Percentiles rank a stretch among this genome's conserved stretches.
Evolutionary conservation across 2,329 filamentous ascomycete genomes (phyloP).

Genomic region (Fulvia fulva): DNA sequence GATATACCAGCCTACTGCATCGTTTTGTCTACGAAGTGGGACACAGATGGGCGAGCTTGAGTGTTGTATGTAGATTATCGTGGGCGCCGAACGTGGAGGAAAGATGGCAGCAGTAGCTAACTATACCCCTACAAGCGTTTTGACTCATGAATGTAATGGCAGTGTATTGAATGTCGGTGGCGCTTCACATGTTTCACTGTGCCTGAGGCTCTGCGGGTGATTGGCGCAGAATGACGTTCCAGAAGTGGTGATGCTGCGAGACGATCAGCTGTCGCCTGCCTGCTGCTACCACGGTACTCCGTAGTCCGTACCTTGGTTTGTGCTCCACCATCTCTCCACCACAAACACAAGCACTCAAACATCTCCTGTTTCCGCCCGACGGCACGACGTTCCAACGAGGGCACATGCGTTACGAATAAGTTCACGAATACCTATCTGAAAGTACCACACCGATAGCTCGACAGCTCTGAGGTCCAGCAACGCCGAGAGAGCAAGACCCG

Average conservation of each 20-base stretch:
- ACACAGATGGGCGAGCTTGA: slow-evolving; percentile 11
- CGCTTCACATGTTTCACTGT: background rate
- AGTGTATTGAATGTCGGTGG: background rate
- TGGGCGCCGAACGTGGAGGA: background rate
- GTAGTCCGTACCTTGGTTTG: background rate
- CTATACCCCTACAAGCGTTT: slow-evolving; percentile 1
- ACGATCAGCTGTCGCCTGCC: background rate
- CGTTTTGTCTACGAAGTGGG: slow-evolving; percentile 3
- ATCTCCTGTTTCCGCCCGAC: background rate
- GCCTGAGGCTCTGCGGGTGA: slow-evolving; percentile 1
- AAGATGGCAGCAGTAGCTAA: background rate
- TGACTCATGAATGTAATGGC: background rate
- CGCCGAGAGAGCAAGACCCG: background rate
- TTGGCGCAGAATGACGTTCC: background rate
- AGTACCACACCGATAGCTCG: background rate
- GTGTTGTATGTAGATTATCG: slow-evolving; percentile 10
- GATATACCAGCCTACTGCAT: slow-evolving; percentile 19
- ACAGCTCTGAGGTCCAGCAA: background rate
- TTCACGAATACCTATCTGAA: background rate
- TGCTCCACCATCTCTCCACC: background rate
- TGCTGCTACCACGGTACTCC: background rate
- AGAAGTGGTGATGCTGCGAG: background rate
- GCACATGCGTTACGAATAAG: background rate
- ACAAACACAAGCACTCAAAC: background rate
- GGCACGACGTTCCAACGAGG: background rate